Conservation (phyloP, 2,329 filamentous ascomycete genomes). For the Alternaria triticimaculans region DNA sequence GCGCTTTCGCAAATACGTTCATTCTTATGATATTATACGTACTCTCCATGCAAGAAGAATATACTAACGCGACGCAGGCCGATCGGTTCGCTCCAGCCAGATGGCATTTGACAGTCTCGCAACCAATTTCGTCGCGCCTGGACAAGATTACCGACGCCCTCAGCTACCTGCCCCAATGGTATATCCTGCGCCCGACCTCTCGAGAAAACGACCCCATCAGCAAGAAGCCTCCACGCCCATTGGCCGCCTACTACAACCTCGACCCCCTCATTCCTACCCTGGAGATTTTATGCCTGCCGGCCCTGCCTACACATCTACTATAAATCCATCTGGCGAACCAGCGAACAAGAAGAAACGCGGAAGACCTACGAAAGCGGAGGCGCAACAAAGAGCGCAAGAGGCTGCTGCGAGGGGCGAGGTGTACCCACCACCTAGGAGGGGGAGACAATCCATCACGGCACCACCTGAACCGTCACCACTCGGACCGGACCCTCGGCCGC, state of each 20-base stretch:
- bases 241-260: conserved; percentile 55
- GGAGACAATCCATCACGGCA: conserved; percentile 38
- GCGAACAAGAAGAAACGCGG: conserved; percentile 56
- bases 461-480: conserved; percentile 32
- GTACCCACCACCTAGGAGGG: conserved; percentile 48
- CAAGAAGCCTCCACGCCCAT: conserved; percentile 41
- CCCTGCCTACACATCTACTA: conserved; percentile 38
- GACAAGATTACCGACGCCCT: conserved; percentile 39
- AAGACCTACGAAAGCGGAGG: conserved; percentile 56
- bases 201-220: conserved; percentile 46
- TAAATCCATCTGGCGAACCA: conserved; percentile 42
- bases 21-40: not conserved
- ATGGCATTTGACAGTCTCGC: conserved; percentile 43
- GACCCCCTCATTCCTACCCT: conserved; percentile 47
- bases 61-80: conserved; percentile 35
- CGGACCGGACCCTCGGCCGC: conserved; percentile 31
- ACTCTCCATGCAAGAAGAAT: not conserved
- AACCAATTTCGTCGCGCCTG: conserved; percentile 23
- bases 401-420: conserved; percentile 49
- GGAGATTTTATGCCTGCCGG: conserved; percentile 38
- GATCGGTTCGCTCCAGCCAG: conserved; percentile 47
- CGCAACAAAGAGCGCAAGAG: conserved; percentile 52
- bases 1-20: not conserved
- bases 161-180: conserved; percentile 38
- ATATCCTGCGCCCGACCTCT: conserved; percentile 41